These are phyloP conservation scores for Flaveria robusta DNA, from an alignment of 129 eudicot genomes.

Conservation along the genomic window DNA sequence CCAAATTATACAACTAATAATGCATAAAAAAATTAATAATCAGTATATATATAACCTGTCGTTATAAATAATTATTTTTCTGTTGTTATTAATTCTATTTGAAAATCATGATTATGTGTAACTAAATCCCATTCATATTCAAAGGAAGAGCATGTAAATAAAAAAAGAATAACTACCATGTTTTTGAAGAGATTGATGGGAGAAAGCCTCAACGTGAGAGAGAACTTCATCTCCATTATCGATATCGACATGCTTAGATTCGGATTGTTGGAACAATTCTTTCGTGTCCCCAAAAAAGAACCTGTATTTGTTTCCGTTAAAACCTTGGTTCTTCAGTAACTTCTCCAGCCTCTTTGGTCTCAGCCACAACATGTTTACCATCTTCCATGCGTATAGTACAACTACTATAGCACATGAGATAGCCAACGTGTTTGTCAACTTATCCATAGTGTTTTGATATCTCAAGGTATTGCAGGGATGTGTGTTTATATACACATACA, in stretches of 20 bases:
- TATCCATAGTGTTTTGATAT: background rate
- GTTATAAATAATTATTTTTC: too few species aligned
- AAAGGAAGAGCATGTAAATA: too few species aligned
- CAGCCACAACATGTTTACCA: background rate
- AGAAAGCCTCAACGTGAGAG: background rate
- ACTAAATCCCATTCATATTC: too few species aligned
- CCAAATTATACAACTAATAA: too few species aligned
- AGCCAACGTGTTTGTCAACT: background rate
- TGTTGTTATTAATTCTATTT: too few species aligned
- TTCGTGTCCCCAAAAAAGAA: background rate
- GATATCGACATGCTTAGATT: background rate
- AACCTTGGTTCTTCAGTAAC: background rate
- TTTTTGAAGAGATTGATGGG: background rate
- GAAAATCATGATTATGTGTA: too few species aligned
- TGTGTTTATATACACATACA: too few species aligned
- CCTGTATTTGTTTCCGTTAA: background rate
- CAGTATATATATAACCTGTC: too few species aligned
- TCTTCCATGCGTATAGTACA: background rate
- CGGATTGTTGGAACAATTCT: background rate
- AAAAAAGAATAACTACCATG: background rate
- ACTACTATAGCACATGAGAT: background rate
- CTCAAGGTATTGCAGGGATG: background rate
- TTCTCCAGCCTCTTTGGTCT: background rate
- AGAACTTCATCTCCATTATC: background rate
- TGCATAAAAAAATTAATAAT: too few species aligned